Base-by-base conservation (phyloP, 2,329 filamentous ascomycete species). In the Fusarium sp. region DNA sequence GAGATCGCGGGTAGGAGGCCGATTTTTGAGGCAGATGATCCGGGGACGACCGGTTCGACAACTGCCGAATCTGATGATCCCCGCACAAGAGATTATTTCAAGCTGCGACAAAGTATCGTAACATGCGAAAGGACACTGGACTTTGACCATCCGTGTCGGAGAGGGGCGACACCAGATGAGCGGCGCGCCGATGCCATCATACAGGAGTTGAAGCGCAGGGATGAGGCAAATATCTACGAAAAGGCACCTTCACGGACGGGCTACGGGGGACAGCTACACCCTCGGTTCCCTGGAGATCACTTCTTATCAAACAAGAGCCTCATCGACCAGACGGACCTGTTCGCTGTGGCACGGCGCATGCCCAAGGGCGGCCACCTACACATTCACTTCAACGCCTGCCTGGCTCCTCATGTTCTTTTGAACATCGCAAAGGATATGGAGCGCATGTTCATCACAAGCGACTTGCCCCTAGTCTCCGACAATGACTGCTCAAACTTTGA, bases 361-460 rank as follows among this genome's bases (percentile, higher is more conserved):
- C 93, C 93, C 48, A 95, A 95, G 81, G 93, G 92, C 3, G 88
- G 88, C 1, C 91, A 95, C 79, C 84, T 95, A 27, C 93, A 95
- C 80, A 88, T 94, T 27, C 93, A 95, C 81, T 95, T 94, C 85
- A 95, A 95, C 80, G 88, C 93, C n/a, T 93, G 92, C 70, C 84
- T 95, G 6, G 84, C 86, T 16, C 92, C 92, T 11, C 80, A 85
- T 2, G 86, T 91, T 6, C 84, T 95, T 23, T 84, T 95, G 14
- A 82, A 84, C 27, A 85, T 85, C 74, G 89, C 84, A 73, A 88
- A 85, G 84, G 85, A 71, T 6, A 90, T 92, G 85, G 78, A 87
- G 1, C 88, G 88, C 73, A 94, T 95, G 91, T 94, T 90, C 78
- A 91, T 95, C 76, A 90, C 88, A 67, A 93, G 91, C 82, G 73